Percentiles rank a stretch among this genome's conserved stretches.
phyloP scores from a whole-genome alignment of 2,329 filamentous ascomycete species.

The Fusarium circinatum region DNA sequence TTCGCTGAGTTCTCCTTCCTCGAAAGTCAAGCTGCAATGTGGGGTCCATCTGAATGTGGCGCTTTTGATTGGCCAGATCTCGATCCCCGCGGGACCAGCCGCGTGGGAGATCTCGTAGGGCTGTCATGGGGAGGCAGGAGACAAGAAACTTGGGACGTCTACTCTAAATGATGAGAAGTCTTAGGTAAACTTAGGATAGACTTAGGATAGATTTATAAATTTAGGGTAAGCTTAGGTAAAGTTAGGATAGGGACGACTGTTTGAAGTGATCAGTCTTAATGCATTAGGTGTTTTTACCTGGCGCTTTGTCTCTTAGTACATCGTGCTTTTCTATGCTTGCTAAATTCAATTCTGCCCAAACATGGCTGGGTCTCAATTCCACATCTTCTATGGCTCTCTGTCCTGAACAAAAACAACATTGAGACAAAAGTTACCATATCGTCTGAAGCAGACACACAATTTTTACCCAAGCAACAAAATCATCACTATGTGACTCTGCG shows the following conservation, averaged over 20 bases:
- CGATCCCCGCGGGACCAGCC: background rate
- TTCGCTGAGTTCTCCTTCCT: background rate
- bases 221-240: background rate
- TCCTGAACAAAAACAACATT: background rate
- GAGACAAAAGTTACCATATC: background rate
- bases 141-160: background rate
- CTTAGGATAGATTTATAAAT: background rate
- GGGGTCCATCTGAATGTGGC: rapidly evolving
- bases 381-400: rapidly evolving
- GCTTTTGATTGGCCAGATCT: background rate
- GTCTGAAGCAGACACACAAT: background rate
- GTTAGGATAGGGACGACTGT: background rate
- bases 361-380: background rate
- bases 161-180: background rate
- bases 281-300: background rate
- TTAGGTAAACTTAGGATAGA: background rate
- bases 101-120: background rate
- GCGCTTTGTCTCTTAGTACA: background rate
- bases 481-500: background rate
- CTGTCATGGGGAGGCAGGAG: background rate
- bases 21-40: rapidly evolving
- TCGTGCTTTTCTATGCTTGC: background rate
- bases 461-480: background rate
- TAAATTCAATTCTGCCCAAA: background rate
- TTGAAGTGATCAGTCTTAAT: background rate